A percentile compares a stretch with the other conserved stretches of the same genome.
phyloP scores from a whole-genome alignment of 441 rosid species.

The Jatropha multifida region DNA sequence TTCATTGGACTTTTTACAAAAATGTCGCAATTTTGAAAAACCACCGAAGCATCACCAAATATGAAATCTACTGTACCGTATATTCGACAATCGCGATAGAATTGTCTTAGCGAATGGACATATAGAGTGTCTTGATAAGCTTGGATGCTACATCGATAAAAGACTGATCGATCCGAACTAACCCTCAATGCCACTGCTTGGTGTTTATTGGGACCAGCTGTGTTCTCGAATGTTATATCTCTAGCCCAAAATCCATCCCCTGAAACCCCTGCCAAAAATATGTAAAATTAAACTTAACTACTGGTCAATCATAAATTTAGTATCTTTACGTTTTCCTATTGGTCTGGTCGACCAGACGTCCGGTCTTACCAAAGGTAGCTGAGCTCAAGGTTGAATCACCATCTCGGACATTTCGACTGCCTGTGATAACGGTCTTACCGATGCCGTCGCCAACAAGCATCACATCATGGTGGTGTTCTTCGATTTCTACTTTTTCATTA shows the following conservation, averaged over 20 bases:
- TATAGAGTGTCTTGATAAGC: conserved; percentile 70
- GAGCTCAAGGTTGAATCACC: conserved; percentile 53
- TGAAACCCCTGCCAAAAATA: conserved; percentile 39
- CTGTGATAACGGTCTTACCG: conserved; percentile 53
- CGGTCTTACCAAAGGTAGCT: conserved; percentile 58
- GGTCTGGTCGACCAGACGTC: too few species aligned
- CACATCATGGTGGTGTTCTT: conserved; percentile 36
- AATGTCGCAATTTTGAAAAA: conserved; percentile 69
- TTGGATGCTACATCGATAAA: conserved; percentile 63
- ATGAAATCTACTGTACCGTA: conserved; percentile 72
- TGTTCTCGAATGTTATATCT: conserved; percentile 70
- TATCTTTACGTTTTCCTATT: too few species aligned
- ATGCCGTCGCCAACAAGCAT: conserved; percentile 76
- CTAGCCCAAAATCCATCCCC: conserved; percentile 80
- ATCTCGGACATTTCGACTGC: conserved; percentile 42
- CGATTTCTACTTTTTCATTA: conserved; percentile 51
- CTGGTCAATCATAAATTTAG: too few species aligned
- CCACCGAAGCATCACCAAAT: conserved; percentile 50
- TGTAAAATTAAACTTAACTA: too few species aligned
- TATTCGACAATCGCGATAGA: conserved; percentile 64
- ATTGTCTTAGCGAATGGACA: conserved; percentile 49
- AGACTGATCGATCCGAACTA: conserved; percentile 49
- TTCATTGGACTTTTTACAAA: conserved; percentile 48
- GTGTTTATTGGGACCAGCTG: conserved; percentile 59
- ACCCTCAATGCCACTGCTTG: conserved; percentile 65